These are phyloP conservation scores for Primulina huaijiensis DNA, from an alignment of 257 asterid species.

Conservation along the genomic window DNA sequence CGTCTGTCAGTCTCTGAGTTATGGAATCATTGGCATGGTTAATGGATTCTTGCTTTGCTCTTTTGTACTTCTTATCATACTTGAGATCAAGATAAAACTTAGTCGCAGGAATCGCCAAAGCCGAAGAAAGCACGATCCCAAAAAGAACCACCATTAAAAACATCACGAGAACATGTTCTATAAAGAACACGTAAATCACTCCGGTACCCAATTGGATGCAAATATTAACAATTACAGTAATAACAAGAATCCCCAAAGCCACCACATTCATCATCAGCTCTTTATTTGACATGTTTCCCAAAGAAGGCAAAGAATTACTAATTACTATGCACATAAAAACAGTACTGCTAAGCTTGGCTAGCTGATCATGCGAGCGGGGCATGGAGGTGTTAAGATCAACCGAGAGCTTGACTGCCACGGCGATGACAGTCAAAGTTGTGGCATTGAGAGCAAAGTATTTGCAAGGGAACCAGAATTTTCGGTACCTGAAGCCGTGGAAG, in stretches of 20 bases:
- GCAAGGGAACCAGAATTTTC: constrained; percentile 68
- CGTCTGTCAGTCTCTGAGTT: constrained; percentile 39
- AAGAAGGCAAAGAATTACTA: constrained; percentile 70
- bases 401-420: constrained; percentile 64
- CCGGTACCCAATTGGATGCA: constrained; percentile 71
- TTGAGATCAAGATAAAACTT: constrained; percentile 51
- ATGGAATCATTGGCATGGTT: constrained; percentile 25
- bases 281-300: constrained; percentile 55
- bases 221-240: constrained; percentile 57
- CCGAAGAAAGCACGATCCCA: constrained; percentile 42
- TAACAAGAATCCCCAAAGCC: constrained; percentile 61
- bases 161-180: constrained; percentile 45
- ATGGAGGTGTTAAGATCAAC: constrained; percentile 78
- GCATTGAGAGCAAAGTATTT: constrained; percentile 78
- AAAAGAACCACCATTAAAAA: constrained; percentile 53
- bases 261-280: constrained; percentile 65
- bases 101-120: constrained; percentile 54
- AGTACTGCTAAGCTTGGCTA: constrained; percentile 69
- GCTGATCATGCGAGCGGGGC: constrained; percentile 71
- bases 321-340: constrained; percentile 55
- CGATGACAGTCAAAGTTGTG: constrained; percentile 60
- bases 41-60: constrained; percentile 39
- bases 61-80: constrained; percentile 37
- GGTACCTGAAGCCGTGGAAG: constrained; percentile 43
- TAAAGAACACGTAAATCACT: constrained; percentile 59